These are phyloP conservation scores for Metarhizium rileyi DNA, from an alignment of 2,329 filamentous ascomycete genomes.

Conservation along the genomic window DNA sequence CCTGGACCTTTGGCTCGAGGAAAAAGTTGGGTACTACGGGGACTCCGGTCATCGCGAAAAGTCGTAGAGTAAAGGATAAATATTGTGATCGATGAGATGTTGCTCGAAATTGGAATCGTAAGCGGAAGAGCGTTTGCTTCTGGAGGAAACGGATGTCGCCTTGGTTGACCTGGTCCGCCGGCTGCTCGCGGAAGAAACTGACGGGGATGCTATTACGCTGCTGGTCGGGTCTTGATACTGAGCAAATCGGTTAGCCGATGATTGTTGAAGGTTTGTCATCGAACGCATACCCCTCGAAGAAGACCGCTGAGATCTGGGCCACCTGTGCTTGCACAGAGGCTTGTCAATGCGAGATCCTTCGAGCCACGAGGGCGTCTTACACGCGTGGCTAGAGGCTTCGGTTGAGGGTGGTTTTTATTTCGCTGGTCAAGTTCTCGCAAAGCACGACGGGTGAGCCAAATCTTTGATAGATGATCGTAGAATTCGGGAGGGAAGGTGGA, in stretches of 20 bases:
- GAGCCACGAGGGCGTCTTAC: no score
- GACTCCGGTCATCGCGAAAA: background rate
- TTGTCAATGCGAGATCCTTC: background rate
- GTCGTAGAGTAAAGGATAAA: background rate
- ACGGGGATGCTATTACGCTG: no score
- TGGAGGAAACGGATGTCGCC: background rate
- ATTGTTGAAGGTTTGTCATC: no score
- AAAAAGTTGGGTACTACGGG: slow-evolving; percentile 27
- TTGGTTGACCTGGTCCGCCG: background rate
- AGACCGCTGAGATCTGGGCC: slow-evolving; percentile 1
- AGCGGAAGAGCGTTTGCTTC: slow-evolving; percentile 1
- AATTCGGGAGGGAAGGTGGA: slow-evolving; percentile 1
- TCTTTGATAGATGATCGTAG: slow-evolving; percentile 1
- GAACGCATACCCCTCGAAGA: slow-evolving; percentile 1
- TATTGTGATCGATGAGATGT: slow-evolving; percentile 1
- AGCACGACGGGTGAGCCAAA: no score
- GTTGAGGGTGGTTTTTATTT: background rate
- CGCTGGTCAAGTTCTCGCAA: slow-evolving; percentile 4
- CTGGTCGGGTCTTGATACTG: no score
- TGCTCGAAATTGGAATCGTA: slow-evolving; percentile 4
- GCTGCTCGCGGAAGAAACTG: no score
- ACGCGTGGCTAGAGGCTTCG: background rate
- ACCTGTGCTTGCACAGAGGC: background rate
- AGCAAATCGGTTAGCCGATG: no score
- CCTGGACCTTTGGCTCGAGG: slow-evolving; percentile 26